These are phyloP conservation scores for Adansonia gregorii DNA, from an alignment of 441 rosid genomes.

Conservation along the genomic window DNA sequence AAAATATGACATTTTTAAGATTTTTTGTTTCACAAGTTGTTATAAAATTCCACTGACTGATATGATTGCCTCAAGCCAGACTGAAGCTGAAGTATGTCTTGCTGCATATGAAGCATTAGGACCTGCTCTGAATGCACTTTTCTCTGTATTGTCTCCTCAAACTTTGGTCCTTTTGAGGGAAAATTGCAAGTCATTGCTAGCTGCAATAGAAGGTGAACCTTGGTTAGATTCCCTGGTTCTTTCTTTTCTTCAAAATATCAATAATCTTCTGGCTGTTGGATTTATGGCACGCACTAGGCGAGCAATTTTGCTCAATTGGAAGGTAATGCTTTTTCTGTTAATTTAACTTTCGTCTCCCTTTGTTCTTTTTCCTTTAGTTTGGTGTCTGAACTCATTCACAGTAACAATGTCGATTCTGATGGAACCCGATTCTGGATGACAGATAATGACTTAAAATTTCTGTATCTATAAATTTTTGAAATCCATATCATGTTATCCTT, in stretches of 20 bases:
- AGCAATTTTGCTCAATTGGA: conserved; percentile 82
- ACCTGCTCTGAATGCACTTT: conserved; percentile 58
- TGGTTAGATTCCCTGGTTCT: conserved; percentile 66
- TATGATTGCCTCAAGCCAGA: conserved; percentile 48
- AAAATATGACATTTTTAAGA: conserved; percentile 22
- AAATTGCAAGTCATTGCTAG: conserved; percentile 40
- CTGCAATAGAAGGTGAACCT: conserved; percentile 47
- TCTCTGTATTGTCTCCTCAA: conserved; percentile 51
- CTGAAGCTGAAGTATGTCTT: conserved; percentile 73
- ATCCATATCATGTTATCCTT: background rate
- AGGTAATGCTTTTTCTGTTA: conserved; percentile 54
- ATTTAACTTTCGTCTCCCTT: background rate
- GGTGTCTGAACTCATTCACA: background rate
- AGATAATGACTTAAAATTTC: background rate
- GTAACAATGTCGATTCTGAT: background rate
- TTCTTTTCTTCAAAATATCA: conserved; percentile 70
- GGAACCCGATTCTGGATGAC: background rate
- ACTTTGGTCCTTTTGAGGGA: conserved; percentile 54
- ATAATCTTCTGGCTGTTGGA: conserved; percentile 74
- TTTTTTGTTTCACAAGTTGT: background rate
- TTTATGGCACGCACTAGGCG: conserved; percentile 72
- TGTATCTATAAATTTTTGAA: background rate
- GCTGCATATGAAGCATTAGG: conserved; percentile 86
- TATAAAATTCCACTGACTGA: conserved; percentile 27
- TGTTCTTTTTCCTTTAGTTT: background rate